phyloP scores from a whole-genome alignment of 441 rosid genomes.

The Euphorbia corollata region DNA sequence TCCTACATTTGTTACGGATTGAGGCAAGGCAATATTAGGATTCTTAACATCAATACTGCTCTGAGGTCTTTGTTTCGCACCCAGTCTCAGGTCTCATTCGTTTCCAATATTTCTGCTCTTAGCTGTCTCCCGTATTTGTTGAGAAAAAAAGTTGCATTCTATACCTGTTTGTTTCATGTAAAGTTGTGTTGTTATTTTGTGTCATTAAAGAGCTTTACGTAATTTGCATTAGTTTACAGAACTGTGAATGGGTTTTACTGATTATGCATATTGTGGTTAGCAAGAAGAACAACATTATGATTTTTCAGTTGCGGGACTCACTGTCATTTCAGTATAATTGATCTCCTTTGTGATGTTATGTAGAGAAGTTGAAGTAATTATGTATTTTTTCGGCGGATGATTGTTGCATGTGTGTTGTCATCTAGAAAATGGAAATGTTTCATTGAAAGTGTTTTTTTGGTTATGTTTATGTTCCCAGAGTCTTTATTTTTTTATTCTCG shows the following conservation, averaged over 20 bases:
- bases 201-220: not conserved
- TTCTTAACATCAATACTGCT: constrained; percentile 71
- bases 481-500: not conserved
- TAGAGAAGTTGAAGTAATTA: not conserved
- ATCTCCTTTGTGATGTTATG: not conserved
- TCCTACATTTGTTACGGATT: constrained; percentile 69
- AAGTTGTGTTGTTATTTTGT: not conserved
- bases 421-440: not conserved
- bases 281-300: not conserved
- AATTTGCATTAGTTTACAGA: not conserved
- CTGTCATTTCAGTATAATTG: not conserved
- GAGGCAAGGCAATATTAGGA: constrained; percentile 65
- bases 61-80: constrained; percentile 63
- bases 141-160: not conserved
- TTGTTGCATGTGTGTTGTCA: not conserved
- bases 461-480: not conserved
- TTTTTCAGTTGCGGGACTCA: not conserved
- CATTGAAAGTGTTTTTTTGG: no score
- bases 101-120: not conserved
- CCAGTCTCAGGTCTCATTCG: constrained; percentile 52
- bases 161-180: not conserved
- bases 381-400: not conserved
- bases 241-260: not conserved
- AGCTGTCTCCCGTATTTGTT: not conserved
- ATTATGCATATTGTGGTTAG: not conserved